Base-by-base conservation (phyloP, 257 asterid genomes). In the Penstemon eatonii region DNA sequence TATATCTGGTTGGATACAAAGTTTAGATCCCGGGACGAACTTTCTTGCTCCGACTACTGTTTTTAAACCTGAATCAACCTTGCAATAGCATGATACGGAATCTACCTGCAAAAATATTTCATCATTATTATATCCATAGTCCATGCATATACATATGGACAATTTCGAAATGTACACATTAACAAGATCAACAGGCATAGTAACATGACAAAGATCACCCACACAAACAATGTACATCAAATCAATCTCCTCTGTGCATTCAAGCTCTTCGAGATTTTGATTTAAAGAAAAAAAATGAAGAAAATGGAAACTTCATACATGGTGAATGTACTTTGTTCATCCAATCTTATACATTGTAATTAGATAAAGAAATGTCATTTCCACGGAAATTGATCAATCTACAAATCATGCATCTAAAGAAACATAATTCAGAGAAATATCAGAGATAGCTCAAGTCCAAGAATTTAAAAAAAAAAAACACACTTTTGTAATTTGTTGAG, bases 1-100 rank as follows among this genome's bases (percentile, higher is more conserved):
- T 40, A 82, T 85, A 54, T 82, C 86, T 0, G 87, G 90, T 58
- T 82, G 90, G 81, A 85, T 82, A 65, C 90, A 85, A 15, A 85
- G 83, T 72, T 85, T 85, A 53, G 90, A 78, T 46, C 90, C 86
- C 0, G 90, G 90, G 58, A 85, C 90, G 5, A 82, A 82, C 70
- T 80, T 85, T 63, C 86, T 76, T 62, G 90, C 90, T 40, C 87
- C 90, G 0, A 75, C 90, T 19, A 85, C 90, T 39, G 87, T 85
- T 72, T 82, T 82, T 49, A 85, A 58, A 11, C 90, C 90, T 5
- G 90, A 78, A 69, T 85, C 90, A 8, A 80, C 90, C 72, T 85
- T 85, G 84, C 90, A 85, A 60, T 85, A 85, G 66, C 90, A 85
- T 67, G 90, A 82, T 42, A 85, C 86, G 0, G 90, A 85, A 73